phyloP scores from a whole-genome alignment of 352 stramenopile species.

The Stephanocyclus meneghinianus region DNA sequence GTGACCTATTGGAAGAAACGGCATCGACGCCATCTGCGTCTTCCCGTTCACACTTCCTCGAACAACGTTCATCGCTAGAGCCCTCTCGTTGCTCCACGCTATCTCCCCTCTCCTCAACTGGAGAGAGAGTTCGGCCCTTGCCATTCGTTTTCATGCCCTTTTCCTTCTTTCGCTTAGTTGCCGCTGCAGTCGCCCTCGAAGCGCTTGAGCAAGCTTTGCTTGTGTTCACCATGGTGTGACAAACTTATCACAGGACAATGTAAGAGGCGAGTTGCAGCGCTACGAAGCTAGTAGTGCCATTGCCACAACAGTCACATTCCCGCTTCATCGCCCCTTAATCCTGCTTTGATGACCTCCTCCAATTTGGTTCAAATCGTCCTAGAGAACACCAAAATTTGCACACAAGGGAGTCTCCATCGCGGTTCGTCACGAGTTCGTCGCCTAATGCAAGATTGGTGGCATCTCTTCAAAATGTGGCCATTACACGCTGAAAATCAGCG shows the following conservation, averaged over 20 bases:
- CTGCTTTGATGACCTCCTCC: not conserved
- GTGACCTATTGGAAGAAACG: not conserved
- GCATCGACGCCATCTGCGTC: not conserved
- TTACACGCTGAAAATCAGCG: not conserved
- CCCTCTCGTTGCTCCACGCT: not conserved
- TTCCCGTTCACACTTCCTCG: slow-evolving; percentile 1
- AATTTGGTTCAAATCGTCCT: not conserved
- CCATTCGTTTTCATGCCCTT: not conserved
- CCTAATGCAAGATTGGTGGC: slow-evolving; percentile 10
- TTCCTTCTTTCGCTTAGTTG: not conserved
- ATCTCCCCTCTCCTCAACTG: not conserved
- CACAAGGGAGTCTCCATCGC: not conserved
- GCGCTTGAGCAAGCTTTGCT: no score
- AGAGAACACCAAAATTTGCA: slow-evolving; percentile 9
- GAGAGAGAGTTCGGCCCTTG: not conserved
- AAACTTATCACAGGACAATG: no score
- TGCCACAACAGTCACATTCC: no score
- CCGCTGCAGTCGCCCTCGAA: not conserved
- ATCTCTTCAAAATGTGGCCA: not conserved
- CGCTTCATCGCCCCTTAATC: no score
- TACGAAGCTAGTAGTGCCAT: no score
- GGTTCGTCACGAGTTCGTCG: not conserved
- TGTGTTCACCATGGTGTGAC: no score
- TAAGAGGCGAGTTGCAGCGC: no score
- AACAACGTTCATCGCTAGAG: slow-evolving; percentile 8